Percentiles rank a stretch among this genome's conserved stretches.
Evolutionary conservation across 2,329 filamentous ascomycete species (phyloP).

Genomic region (Aureobasidium namibiae): DNA sequence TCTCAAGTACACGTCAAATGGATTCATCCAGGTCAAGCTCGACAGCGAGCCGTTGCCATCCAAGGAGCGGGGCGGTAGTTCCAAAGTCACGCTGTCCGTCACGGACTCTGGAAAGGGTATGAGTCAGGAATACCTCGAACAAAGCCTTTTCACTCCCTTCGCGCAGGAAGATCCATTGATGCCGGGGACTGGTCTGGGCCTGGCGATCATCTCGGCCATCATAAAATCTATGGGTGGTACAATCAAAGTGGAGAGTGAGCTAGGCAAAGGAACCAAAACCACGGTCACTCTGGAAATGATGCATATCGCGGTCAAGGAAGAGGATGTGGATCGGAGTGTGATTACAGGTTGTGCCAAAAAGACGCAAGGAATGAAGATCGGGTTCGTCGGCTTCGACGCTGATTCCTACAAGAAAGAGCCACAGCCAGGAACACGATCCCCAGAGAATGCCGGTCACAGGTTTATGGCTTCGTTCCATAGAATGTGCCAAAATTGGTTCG

Average conservation of each 20-base stretch:
- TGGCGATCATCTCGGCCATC: slow-evolving; percentile 55
- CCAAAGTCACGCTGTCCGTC: slow-evolving; percentile 28
- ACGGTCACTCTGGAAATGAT: not conserved
- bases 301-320: not conserved
- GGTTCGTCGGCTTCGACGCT: slow-evolving; percentile 5
- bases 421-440: not conserved
- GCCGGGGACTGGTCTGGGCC: slow-evolving; percentile 55
- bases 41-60: not conserved
- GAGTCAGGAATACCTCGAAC: slow-evolving; percentile 52
- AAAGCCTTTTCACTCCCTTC: slow-evolving; percentile 56
- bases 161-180: slow-evolving; percentile 54
- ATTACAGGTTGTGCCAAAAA: not conserved
- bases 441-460: slow-evolving; percentile 1
- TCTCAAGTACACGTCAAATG: slow-evolving; percentile 38
- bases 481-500: slow-evolving; percentile 12
- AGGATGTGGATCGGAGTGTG: slow-evolving; percentile 7
- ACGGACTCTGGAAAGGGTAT: slow-evolving; percentile 61
- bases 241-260: slow-evolving; percentile 47
- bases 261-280: slow-evolving; percentile 42
- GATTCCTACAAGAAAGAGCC: slow-evolving; percentile 5
- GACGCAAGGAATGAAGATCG: not conserved
- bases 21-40: slow-evolving; percentile 31
- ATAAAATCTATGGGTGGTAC: slow-evolving; percentile 52
- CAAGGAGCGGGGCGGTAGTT: not conserved
- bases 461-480: slow-evolving; percentile 12